A percentile compares a stretch with the other conserved stretches of the same genome.
phyloP scores from a whole-genome alignment of 345 rosid species.

The Moricandia moricandioides region DNA sequence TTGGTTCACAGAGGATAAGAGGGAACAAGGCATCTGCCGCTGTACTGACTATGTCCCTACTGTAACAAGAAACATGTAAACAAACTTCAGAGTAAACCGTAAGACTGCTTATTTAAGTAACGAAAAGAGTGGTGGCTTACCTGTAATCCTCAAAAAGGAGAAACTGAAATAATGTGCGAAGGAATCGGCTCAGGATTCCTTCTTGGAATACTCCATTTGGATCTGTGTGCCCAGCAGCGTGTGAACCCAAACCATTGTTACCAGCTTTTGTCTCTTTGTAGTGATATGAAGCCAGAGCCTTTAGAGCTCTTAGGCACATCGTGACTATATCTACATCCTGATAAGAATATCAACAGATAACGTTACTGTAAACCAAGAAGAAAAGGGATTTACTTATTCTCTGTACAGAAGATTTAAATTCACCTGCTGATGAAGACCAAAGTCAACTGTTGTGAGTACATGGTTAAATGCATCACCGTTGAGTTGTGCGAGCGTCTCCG shows the following conservation, averaged over 20 bases:
- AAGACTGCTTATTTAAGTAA: neutral
- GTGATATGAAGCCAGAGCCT: slow-evolving; percentile 89
- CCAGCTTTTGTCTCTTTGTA: slow-evolving; percentile 68
- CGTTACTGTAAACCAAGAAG: neutral
- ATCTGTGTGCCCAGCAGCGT: slow-evolving; percentile 52
- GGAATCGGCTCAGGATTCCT: slow-evolving; percentile 73
- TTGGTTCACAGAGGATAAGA: slow-evolving; percentile 85
- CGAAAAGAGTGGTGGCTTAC: slow-evolving; percentile 33
- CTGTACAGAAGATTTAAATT: no score
- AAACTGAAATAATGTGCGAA: slow-evolving; percentile 65
- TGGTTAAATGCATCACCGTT: slow-evolving; percentile 69
- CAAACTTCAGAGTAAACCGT: neutral
- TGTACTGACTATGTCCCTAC: slow-evolving; percentile 79
- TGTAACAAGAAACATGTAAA: slow-evolving; percentile 25
- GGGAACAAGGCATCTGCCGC: slow-evolving; percentile 96
- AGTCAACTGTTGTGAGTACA: slow-evolving; percentile 75
- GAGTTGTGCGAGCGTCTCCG: slow-evolving; percentile 77
- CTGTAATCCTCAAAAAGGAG: slow-evolving; percentile 94
- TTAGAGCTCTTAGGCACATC: slow-evolving; percentile 85
- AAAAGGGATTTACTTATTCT: neutral
- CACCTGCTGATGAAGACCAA: slow-evolving; percentile 97
- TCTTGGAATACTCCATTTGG: slow-evolving; percentile 56
- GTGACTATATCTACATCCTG: slow-evolving; percentile 81
- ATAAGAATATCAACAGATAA: neutral
- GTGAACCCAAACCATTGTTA: slow-evolving; percentile 65